These are phyloP conservation scores for Picochlorum sp. DNA, from an alignment of 139 green algal species.

Conservation along the genomic window DNA sequence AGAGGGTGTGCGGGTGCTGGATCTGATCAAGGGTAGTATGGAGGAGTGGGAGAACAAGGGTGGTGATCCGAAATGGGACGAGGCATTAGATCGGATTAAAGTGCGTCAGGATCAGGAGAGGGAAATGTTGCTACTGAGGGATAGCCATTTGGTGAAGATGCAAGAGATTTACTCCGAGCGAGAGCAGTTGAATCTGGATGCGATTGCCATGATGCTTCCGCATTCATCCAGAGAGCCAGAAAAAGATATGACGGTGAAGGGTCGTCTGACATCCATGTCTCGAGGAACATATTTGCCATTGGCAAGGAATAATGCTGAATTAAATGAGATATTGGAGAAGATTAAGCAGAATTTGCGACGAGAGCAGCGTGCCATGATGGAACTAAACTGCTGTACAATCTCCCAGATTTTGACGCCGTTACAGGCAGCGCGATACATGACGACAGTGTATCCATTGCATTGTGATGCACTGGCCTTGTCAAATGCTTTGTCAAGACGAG, in stretches of 20 bases:
- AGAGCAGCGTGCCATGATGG: conserved; percentile 28
- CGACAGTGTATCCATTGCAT: conserved; percentile 23
- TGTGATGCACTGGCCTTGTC: conserved; percentile 31
- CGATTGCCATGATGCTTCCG: conserved; percentile 32
- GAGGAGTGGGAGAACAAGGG: not conserved
- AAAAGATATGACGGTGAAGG: conserved; percentile 27
- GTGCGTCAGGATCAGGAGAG: conserved; percentile 24
- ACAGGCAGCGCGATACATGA: conserved; percentile 26
- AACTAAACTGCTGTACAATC: conserved; percentile 27
- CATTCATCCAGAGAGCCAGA: conserved; percentile 10
- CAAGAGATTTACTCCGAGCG: conserved; percentile 29
- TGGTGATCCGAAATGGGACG: not conserved
- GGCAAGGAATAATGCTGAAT: conserved; percentile 19
- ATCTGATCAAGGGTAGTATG: conserved; percentile 13
- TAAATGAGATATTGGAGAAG: conserved; percentile 19
- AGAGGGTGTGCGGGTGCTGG: conserved; percentile 22
- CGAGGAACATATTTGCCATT: conserved; percentile 11
- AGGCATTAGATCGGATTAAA: conserved; percentile 21
- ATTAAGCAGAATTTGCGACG: conserved; percentile 33
- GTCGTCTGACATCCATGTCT: conserved; percentile 13
- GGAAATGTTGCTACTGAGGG: conserved; percentile 24
- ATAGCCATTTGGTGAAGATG: conserved; percentile 31
- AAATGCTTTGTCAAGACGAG: conserved; percentile 9
- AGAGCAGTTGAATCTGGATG: conserved; percentile 30
- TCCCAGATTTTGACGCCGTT: conserved; percentile 13